These are phyloP conservation scores for Coniferiporia sulphurascens DNA, from an alignment of 1,284 basidiomycete genomes.

Conservation along the genomic window DNA sequence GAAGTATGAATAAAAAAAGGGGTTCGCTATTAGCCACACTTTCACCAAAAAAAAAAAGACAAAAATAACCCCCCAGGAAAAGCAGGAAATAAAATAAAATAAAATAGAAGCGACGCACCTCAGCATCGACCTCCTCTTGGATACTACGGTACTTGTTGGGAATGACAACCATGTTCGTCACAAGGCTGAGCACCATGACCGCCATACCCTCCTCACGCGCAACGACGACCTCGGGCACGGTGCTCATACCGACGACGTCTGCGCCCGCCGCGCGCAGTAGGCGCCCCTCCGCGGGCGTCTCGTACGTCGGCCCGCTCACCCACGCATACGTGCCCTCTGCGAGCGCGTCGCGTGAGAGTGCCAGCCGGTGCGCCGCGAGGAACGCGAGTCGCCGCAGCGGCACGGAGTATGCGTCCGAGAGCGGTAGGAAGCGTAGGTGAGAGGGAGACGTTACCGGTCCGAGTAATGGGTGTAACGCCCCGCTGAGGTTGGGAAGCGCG, in stretches of 20 bases:
- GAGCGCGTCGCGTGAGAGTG: slow-evolving; percentile 40
- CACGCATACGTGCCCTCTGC: slow-evolving; percentile 81
- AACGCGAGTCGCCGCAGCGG: slow-evolving; percentile 64
- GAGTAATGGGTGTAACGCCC: slow-evolving; percentile 68
- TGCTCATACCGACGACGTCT: slow-evolving; percentile 87
- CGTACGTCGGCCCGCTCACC: slow-evolving; percentile 83
- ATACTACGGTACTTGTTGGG: slow-evolving; percentile 66
- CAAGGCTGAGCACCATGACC: slow-evolving; percentile 72
- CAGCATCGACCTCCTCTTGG: slow-evolving; percentile 65
- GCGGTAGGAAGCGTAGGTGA: slow-evolving; percentile 69
- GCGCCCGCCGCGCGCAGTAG: slow-evolving; percentile 68
- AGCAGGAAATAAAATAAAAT: background rate
- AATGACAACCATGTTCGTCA: slow-evolving; percentile 80
- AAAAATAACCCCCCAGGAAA: no score
- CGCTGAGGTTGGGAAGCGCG: slow-evolving; percentile 72
- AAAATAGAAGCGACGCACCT: slow-evolving; percentile 42
- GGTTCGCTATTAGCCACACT: no score
- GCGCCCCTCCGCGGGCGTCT: slow-evolving; percentile 77
- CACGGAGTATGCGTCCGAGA: slow-evolving; percentile 75
- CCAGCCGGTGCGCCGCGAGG: slow-evolving; percentile 58
- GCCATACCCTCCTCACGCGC: slow-evolving; percentile 72
- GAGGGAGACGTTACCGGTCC: slow-evolving; percentile 55
- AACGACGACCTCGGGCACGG: slow-evolving; percentile 84
- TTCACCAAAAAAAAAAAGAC: no score
- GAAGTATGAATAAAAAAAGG: slow-evolving; percentile 4